Evolutionary conservation across 2,329 filamentous ascomycete genomes (phyloP), one percentile per base, ranked within the genome.

Genomic region (Cladobotryum mycophilum): DNA sequence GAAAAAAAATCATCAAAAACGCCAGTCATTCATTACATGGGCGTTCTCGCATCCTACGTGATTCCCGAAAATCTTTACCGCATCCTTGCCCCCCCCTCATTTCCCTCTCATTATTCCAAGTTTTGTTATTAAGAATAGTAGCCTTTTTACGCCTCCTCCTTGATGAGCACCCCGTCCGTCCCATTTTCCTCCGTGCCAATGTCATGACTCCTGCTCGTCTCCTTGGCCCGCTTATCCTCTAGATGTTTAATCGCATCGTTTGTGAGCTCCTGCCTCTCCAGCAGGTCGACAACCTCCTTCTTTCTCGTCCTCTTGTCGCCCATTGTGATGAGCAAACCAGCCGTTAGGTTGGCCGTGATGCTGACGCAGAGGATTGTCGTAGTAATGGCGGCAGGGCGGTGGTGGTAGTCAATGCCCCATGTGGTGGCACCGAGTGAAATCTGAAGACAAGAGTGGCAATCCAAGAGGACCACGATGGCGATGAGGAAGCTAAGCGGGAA

Each of bases 291-390:
- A 0, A 95, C 87, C 40, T 95, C 88, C 78, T 90, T 92, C 76
- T 95, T 95, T 46, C 89, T 75, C 2, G 88, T 90, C 55, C 78
- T 80, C 17, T 84, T 79, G 62, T 92, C 88, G 1, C 89, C 89
- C 14, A 89, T 75, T 56, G 76, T 82, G 63, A 95, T 95, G 22
- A 92, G 64, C 1, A 95, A 68, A 3, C 89, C 89, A 0, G 85
- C 89, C 0, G 79, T 79, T 56, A 89, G 84, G 64, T 95, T 95
- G 63, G 82, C 86, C 0, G 82, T 79, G 58, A 95, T 88, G 20
- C 84, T 89, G 61, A 82, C 86, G 61, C 83, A 86, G 2, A 95
- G 86, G 50, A 95, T 91, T 5, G 87, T 82, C 0, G 89, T 89
- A 0, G 89, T 95, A 25, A 92, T 68, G 1, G 87, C 87, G 55